phyloP scores from a whole-genome alignment of 202 grass and related monocot species.

The Zizania palustris region DNA sequence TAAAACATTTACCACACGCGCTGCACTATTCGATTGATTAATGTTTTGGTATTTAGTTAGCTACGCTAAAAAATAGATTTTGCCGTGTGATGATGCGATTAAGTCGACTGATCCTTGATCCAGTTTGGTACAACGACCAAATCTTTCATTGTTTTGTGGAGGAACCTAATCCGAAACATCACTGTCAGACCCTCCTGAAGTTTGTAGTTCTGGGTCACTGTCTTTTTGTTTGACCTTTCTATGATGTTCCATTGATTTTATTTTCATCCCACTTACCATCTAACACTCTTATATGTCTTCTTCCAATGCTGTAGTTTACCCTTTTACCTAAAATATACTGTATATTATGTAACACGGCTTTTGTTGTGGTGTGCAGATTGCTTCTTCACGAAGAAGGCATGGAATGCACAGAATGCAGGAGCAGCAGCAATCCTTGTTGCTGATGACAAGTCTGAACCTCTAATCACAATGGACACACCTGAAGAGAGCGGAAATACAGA shows the following conservation, averaged over 20 bases:
- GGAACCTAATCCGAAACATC: neutral
- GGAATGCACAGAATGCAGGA: constrained; percentile 59
- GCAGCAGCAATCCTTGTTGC: constrained; percentile 58
- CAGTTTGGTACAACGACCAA: constrained; percentile 3
- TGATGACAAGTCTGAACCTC: constrained; percentile 47
- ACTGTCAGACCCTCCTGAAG: neutral
- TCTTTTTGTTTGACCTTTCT: constrained; percentile 12
- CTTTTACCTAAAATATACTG: neutral
- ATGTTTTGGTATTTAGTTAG: constrained; percentile 3
- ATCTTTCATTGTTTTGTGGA: neutral
- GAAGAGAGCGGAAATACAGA: constrained; percentile 22
- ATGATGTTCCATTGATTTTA: constrained; percentile 21
- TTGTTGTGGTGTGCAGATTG: constrained; percentile 33
- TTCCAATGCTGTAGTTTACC: neutral
- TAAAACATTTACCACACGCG: constrained; percentile 1
- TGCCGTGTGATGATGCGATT: constrained; percentile 19
- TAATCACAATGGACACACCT: constrained; percentile 59
- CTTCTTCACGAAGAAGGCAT: constrained; percentile 57
- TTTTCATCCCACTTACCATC: neutral
- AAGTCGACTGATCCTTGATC: constrained; percentile 26
- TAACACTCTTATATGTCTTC: neutral
- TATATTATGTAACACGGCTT: neutral
- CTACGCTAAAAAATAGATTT: constrained; percentile 17
- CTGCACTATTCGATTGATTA: neutral
- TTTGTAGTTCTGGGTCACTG: constrained; percentile 12